Evolutionary conservation across 2,329 filamentous ascomycete species (phyloP), one percentile per base, ranked within the genome.

Genomic region (Rhinocladiella mackenziei): DNA sequence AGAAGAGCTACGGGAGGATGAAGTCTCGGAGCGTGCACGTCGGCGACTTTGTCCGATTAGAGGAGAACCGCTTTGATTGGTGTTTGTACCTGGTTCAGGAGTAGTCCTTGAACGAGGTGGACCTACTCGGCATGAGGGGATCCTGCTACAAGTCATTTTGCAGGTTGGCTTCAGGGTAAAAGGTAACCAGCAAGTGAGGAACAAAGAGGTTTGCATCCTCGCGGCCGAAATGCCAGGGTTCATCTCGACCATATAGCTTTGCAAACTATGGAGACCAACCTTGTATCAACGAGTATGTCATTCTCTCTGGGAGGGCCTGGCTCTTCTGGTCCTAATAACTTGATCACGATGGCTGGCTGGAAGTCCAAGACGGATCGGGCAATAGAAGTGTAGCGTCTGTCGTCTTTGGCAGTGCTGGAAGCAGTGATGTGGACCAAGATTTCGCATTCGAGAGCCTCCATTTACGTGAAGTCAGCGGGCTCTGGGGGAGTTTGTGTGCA

Each of bases 381-480:
- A 23, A 68, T 64, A 9, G 63, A 58, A 25, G 59, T 59, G 55
- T 69, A 67, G 40, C 58, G 60, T 22, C 58, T 59, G 56, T 70
- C 66, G 47, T 70, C 63, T 33, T 50, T 54, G 25, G 51, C 55
- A 7, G 25, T 59, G 51, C 64, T 63, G 20, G 65, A 61, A 13
- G 67, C 67, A 38, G 64, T 59, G 50, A 70, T 58, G 55, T 69
- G 67, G 36, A 68, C 63, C 41, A 69, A 63, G 43, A 69, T 62
- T 56, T 69, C 64, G 44, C 44, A 46, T 57, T 45, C 20, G 22
- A 31, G 22, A 25, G 42, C 19, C 13, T 43, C 37, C 51, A 49
- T 52, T 14, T 18, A 13, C 14, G n/a, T 18, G 22, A 10, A 19
- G 11, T 14, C n/a, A n/a, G 15, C 22, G 5, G 37, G 7, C 28